These are phyloP conservation scores for Actinomortierella ambigua DNA, from an alignment of 371 early-diverging fungal genomes.

Conservation along the genomic window DNA sequence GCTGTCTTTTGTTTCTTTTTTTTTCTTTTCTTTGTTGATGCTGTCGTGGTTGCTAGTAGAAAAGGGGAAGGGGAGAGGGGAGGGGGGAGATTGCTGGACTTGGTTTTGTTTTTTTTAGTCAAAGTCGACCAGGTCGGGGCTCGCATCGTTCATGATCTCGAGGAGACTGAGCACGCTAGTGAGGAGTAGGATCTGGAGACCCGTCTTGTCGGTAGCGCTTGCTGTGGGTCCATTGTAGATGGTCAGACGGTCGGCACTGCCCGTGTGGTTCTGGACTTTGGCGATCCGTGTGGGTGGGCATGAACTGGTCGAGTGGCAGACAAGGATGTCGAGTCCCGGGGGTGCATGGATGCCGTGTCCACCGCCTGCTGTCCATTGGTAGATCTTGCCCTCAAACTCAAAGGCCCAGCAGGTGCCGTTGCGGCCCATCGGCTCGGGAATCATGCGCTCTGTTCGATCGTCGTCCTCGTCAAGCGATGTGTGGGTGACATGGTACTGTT, in stretches of 20 bases:
- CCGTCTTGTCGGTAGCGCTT: slow-evolving; percentile 27
- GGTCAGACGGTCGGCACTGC: slow-evolving; percentile 34
- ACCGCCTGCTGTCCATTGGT: slow-evolving; percentile 40
- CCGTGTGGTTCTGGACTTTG: slow-evolving; percentile 40
- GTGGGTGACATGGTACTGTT: no score
- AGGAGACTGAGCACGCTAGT: slow-evolving; percentile 32
- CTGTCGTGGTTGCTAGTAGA: background rate
- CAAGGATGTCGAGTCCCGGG: slow-evolving; percentile 34
- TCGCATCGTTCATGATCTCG: slow-evolving; percentile 38
- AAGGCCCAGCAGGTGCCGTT: slow-evolving; percentile 36
- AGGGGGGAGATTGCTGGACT: background rate
- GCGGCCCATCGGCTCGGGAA: slow-evolving; percentile 5
- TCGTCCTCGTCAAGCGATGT: slow-evolving; percentile 17
- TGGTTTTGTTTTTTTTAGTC: slow-evolving; percentile 13
- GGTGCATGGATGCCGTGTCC: slow-evolving; percentile 43
- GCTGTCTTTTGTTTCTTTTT: slow-evolving; percentile 7
- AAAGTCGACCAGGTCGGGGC: slow-evolving; percentile 41
- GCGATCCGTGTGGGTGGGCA: slow-evolving; percentile 39
- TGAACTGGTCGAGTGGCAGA: slow-evolving; percentile 37
- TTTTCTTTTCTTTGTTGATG: slow-evolving; percentile 2
- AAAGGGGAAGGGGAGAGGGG: background rate
- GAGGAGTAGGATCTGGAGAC: slow-evolving; percentile 36
- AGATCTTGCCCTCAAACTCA: slow-evolving; percentile 43
- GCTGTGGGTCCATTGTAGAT: slow-evolving; percentile 16
- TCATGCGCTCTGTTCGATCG: slow-evolving; percentile 13